Evolutionary conservation across 176 grass and related monocot genomes (phyloP).

Genomic region (Avena atlantica): DNA sequence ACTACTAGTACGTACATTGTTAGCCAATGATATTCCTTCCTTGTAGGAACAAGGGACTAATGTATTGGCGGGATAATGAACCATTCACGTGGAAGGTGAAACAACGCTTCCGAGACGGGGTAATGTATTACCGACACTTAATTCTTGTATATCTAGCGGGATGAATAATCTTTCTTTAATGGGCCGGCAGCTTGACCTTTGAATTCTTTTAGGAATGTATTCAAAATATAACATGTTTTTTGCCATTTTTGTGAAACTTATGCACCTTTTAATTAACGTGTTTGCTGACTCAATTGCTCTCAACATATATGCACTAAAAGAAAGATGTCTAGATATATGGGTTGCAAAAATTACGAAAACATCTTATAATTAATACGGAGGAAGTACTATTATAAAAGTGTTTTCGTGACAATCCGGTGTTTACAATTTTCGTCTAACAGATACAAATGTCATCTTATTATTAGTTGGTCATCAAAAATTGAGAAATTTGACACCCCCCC

Average conservation of each 20-base stretch:
- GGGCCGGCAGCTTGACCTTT: neutral
- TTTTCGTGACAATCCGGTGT: neutral
- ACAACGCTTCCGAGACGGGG: neutral
- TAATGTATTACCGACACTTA: no score
- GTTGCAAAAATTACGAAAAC: no score
- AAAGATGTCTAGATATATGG: no score
- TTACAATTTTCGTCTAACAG: neutral
- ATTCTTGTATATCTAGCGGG: neutral
- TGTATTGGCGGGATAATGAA: neutral
- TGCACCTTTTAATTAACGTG: no score
- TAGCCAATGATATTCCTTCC: neutral
- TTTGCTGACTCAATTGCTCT: no score
- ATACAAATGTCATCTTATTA: neutral
- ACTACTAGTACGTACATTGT: neutral
- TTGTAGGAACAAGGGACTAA: conserved; percentile 15
- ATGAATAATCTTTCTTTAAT: neutral
- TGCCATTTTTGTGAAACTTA: no score
- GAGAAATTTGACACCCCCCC: neutral
- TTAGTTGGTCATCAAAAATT: neutral
- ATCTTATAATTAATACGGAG: neutral
- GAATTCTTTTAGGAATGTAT: neutral
- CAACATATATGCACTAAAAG: no score
- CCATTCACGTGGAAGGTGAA: conserved; percentile 4
- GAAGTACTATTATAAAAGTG: neutral
- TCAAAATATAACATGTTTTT: no score